These are phyloP conservation scores for Fusarium hostae DNA, from an alignment of 2,329 filamentous ascomycete species.

Conservation along the genomic window DNA sequence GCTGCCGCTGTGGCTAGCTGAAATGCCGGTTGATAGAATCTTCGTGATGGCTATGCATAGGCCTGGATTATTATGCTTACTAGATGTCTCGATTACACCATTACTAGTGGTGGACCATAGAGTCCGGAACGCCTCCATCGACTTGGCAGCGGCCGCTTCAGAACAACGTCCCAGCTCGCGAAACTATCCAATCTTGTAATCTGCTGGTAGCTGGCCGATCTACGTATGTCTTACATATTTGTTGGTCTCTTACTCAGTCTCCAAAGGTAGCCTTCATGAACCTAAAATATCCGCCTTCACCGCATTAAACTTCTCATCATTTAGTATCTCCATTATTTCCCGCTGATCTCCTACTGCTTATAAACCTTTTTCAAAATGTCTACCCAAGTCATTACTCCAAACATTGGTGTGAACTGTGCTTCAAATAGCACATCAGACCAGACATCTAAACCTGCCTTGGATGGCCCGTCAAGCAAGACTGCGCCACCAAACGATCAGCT, in stretches of 20 bases:
- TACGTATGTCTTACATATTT: no score
- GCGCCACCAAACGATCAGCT: not conserved
- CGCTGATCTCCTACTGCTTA: no score
- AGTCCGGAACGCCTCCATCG: not conserved
- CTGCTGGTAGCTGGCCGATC: no score
- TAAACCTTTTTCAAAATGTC: not conserved
- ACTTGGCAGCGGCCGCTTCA: not conserved
- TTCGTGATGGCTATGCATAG: not conserved
- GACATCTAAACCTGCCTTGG: not conserved
- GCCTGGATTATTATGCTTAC: not conserved
- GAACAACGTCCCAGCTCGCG: no score
- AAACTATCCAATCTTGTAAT: no score
- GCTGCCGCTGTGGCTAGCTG: not conserved
- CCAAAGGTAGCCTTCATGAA: no score
- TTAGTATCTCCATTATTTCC: no score
- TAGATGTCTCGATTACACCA: not conserved
- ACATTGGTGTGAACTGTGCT: fast-evolving
- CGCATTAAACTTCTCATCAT: not conserved
- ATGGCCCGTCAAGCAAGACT: not conserved
- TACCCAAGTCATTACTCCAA: not conserved
- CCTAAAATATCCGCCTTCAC: not conserved
- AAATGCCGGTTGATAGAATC: not conserved
- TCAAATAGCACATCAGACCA: not conserved
- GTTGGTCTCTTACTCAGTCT: no score
- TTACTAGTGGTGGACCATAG: not conserved